phyloP scores from a whole-genome alignment of 805 yeast genomes.

The Clavispora santaluciae region DNA sequence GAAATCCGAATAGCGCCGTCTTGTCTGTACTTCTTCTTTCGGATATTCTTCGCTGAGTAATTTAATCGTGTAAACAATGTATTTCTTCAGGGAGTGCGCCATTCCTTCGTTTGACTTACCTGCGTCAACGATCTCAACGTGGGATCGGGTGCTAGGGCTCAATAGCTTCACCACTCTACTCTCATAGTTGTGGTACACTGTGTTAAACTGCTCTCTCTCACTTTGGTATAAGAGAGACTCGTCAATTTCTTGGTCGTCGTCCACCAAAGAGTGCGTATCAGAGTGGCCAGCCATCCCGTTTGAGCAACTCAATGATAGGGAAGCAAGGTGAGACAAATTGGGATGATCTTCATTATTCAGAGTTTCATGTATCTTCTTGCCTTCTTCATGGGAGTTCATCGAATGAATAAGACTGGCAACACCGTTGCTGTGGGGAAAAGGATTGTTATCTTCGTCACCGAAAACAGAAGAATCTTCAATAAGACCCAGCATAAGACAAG shows the following conservation, averaged over 20 bases:
- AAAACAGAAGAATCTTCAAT: constrained; percentile 9
- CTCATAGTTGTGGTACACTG: constrained; percentile 30
- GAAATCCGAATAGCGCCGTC: constrained; percentile 89
- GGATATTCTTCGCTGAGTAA: constrained; percentile 39
- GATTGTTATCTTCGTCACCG: constrained; percentile 34
- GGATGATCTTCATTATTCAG: neutral
- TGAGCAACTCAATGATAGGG: neutral
- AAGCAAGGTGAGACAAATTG: neutral
- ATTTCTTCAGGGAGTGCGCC: constrained; percentile 55
- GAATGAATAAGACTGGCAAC: constrained; percentile 22
- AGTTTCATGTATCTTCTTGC: too few species aligned
- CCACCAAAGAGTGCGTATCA: neutral
- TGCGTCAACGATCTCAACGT: constrained; percentile 64
- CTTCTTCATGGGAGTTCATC: neutral
- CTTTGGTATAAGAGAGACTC: constrained; percentile 28
- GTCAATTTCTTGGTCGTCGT: constrained; percentile 17
- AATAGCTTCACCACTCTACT: constrained; percentile 35
- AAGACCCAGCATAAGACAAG: too few species aligned
- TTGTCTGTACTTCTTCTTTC: constrained; percentile 48
- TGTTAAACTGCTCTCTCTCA: constrained; percentile 17
- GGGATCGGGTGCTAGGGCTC: constrained; percentile 23
- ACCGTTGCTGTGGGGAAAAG: constrained; percentile 26
- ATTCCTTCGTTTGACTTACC: constrained; percentile 77
- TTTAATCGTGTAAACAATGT: constrained; percentile 76
- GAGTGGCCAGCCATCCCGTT: neutral